Conservation (phyloP, 139 green algal genomes). For the Spirogloea muscicola region DNA sequence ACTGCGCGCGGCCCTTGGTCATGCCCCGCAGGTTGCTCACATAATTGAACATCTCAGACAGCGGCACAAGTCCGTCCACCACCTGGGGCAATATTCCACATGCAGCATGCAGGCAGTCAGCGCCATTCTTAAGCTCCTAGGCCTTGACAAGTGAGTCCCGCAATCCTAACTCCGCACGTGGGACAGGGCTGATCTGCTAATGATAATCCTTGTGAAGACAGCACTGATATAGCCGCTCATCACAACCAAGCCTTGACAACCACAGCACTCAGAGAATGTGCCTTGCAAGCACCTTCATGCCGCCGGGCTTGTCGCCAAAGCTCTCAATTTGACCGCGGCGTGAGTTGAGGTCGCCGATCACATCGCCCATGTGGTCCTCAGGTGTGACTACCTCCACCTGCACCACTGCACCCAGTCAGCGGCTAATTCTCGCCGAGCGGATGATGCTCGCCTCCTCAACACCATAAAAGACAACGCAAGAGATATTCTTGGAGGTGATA, state of each 20-base stretch:
- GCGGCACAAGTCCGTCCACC: constrained; percentile 75
- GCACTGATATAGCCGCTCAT: background rate
- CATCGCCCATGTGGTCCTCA: constrained; percentile 78
- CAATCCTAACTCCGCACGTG: too few species aligned
- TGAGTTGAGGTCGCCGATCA: constrained; percentile 96
- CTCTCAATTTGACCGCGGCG: constrained; percentile 80
- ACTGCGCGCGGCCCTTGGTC: constrained; percentile 92
- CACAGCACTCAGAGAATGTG: background rate
- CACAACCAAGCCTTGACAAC: background rate
- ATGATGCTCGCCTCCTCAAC: too few species aligned
- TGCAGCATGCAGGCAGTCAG: background rate
- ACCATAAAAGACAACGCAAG: too few species aligned
- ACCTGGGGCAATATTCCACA: background rate
- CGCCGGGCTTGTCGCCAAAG: constrained; percentile 86
- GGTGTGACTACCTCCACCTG: constrained; percentile 78
- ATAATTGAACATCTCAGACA: constrained; percentile 95
- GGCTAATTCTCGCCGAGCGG: too few species aligned
- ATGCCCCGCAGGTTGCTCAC: constrained; percentile 81
- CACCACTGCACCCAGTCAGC: constrained; percentile 94
- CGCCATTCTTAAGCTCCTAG: background rate
- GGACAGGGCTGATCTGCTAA: too few species aligned
- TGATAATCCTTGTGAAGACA: background rate
- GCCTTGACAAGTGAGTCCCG: too few species aligned
- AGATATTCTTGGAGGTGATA: too few species aligned
- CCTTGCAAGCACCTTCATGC: constrained; percentile 72